These are phyloP conservation scores for Monosporascus cannonballus DNA, from an alignment of 2,329 filamentous ascomycete genomes.

Conservation along the genomic window DNA sequence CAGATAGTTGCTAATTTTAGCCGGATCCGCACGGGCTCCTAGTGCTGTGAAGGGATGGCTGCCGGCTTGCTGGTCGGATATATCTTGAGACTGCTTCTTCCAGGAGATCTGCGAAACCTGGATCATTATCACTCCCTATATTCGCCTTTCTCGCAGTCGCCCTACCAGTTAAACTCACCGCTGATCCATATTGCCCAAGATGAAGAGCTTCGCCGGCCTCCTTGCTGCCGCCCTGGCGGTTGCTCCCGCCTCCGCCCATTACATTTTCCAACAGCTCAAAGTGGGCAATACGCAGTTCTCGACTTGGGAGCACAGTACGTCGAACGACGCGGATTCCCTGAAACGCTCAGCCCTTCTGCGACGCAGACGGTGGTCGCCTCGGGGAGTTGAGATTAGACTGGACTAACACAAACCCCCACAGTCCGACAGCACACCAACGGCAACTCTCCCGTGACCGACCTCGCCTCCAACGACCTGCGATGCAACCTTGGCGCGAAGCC, in stretches of 20 bases:
- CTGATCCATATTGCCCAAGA: slow-evolving; percentile 5
- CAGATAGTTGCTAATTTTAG: neutral
- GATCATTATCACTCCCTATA: no score
- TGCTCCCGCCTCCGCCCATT: slow-evolving; percentile 30
- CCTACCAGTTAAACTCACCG: neutral
- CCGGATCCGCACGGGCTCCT: neutral
- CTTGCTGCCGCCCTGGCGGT: slow-evolving; percentile 25
- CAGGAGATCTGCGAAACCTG: no score
- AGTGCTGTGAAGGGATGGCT: no score
- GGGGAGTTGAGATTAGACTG: neutral
- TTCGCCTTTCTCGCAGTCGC: no score
- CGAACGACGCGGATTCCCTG: neutral
- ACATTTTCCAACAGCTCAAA: slow-evolving; percentile 35
- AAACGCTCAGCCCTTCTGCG: no score
- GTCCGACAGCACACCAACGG: slow-evolving; percentile 41
- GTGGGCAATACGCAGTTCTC: slow-evolving; percentile 26
- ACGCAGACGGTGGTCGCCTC: no score
- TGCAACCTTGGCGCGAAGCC: slow-evolving; percentile 35
- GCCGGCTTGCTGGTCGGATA: neutral
- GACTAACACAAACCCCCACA: slow-evolving; percentile 3
- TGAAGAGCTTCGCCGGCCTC: slow-evolving; percentile 26
- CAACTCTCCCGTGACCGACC: slow-evolving; percentile 40
- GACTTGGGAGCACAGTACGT: slow-evolving; percentile 30
- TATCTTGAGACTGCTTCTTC: neutral
- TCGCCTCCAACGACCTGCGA: slow-evolving; percentile 33